Conservation (phyloP, 2,329 filamentous ascomycete genomes). For the Penicillium thymicola region DNA sequence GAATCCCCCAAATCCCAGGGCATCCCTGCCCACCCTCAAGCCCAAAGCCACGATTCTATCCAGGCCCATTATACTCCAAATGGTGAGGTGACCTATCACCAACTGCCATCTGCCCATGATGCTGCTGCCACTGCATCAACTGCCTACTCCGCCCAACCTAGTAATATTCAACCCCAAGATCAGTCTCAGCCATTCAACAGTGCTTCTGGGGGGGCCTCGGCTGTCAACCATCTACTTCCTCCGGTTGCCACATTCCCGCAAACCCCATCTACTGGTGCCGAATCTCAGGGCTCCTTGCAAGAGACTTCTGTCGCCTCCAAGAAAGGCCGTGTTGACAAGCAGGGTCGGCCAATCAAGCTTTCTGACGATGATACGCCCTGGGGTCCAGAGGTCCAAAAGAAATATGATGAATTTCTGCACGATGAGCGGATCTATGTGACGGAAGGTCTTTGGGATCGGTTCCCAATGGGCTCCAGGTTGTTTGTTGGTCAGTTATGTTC, state of each 20-base stretch:
- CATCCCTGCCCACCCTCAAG: conserved; percentile 45
- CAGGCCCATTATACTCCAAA: conserved; percentile 38
- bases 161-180: conserved; percentile 30
- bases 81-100: conserved; percentile 42
- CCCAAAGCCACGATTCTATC: conserved; percentile 40
- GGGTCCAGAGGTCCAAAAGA: conserved; percentile 48
- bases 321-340: conserved; percentile 28
- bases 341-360: conserved; percentile 21
- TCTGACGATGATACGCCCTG: conserved; percentile 45
- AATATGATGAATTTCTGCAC: conserved; percentile 51
- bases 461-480: conserved; percentile 47
- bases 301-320: conserved; percentile 23
- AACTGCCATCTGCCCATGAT: conserved; percentile 28
- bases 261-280: conserved; percentile 18
- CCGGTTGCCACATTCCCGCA: conserved; percentile 40
- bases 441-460: conserved; percentile 52
- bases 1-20: conserved; percentile 37
- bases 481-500: conserved; percentile 46
- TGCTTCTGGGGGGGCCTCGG: conserved; percentile 37
- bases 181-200: conserved; percentile 26
- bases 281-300: conserved; percentile 18
- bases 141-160: conserved; percentile 33
- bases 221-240: conserved; percentile 37
- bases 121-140: conserved; percentile 24
- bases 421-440: conserved; percentile 52